These are phyloP conservation scores for Plasmodium ovale DNA, from an alignment of 169 alveolate species.

Conservation along the genomic window DNA sequence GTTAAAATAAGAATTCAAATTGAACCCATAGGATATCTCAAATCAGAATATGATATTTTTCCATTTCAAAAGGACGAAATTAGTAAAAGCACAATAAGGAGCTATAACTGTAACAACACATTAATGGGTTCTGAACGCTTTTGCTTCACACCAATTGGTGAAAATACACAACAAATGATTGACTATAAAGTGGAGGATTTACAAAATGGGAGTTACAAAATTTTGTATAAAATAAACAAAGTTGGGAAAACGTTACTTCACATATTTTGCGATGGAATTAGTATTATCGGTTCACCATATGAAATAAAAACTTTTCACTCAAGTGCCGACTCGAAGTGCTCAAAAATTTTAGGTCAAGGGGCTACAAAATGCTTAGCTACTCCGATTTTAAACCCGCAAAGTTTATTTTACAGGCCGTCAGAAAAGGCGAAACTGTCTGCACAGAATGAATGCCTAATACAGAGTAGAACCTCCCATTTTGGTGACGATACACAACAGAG, in stretches of 20 bases:
- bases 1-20: constrained; percentile 56
- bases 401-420: neutral
- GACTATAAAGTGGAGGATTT: constrained; percentile 63
- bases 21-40: constrained; percentile 38
- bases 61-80: neutral
- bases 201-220: constrained; percentile 46
- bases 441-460: neutral
- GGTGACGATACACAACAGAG: neutral
- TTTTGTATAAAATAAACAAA: constrained; percentile 35
- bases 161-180: constrained; percentile 27
- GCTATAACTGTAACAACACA: constrained; percentile 11
- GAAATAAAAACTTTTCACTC: constrained; percentile 27
- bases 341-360: constrained; percentile 55
- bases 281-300: constrained; percentile 65
- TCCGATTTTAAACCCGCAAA: constrained; percentile 21
- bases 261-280: constrained; percentile 71
- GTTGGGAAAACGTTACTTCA: constrained; percentile 37
- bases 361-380: constrained; percentile 71
- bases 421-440: neutral
- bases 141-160: constrained; percentile 40
- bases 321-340: constrained; percentile 24
- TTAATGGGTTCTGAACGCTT: neutral
- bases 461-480: neutral
- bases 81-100: neutral
- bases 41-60: constrained; percentile 22